Conservation (phyloP, 2,329 filamentous ascomycete species). For the Fusarium sp. region DNA sequence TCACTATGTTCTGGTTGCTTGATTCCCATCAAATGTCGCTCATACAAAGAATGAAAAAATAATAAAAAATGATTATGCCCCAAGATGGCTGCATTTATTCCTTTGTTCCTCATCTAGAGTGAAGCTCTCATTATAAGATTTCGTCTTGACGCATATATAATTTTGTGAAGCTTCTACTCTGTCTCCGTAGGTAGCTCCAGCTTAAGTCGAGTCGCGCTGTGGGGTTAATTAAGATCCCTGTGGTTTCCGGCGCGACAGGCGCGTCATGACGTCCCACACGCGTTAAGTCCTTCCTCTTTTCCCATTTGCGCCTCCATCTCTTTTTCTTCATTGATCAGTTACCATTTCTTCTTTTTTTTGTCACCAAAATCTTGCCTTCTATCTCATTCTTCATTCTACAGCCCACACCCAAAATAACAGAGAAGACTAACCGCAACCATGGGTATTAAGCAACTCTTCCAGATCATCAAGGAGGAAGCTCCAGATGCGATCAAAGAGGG, state of each 20-base stretch:
- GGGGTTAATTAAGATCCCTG: slow-evolving; percentile 49
- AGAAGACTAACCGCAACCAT: slow-evolving; percentile 52
- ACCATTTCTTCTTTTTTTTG: background rate
- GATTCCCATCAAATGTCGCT: too few species aligned
- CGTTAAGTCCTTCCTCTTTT: slow-evolving; percentile 37
- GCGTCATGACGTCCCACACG: slow-evolving; percentile 46
- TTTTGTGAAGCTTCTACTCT: too few species aligned
- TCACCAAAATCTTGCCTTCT: background rate
- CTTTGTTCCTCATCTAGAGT: background rate
- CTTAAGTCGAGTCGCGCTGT: slow-evolving; percentile 22
- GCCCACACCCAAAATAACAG: background rate
- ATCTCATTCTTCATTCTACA: background rate
- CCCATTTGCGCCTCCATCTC: slow-evolving; percentile 14
- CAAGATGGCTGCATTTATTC: background rate
- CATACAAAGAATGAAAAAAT: too few species aligned
- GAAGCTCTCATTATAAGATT: background rate
- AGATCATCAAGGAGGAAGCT: slow-evolving; percentile 89
- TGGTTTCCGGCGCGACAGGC: slow-evolving; percentile 40
- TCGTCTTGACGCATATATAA: too few species aligned
- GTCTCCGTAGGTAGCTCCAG: background rate
- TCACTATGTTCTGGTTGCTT: too few species aligned
- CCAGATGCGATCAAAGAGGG: slow-evolving; percentile 96
- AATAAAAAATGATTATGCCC: too few species aligned
- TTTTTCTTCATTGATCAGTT: background rate
- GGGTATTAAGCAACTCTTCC: slow-evolving; percentile 79